Conservation (phyloP, 164 flowering plant species). For the Umbilicus rupestris region DNA sequence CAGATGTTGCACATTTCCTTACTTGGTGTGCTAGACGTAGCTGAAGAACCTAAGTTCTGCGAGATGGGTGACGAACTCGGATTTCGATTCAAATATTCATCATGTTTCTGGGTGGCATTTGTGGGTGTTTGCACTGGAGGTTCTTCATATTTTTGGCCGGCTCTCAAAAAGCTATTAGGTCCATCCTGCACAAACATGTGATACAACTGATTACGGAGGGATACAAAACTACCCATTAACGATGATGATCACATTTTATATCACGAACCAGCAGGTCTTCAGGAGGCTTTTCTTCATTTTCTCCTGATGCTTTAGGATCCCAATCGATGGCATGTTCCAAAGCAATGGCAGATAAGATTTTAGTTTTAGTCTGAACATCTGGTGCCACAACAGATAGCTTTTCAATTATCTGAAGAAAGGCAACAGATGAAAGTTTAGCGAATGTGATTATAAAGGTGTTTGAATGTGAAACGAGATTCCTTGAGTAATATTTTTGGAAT, state of each 20-base stretch:
- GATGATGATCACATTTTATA: background rate
- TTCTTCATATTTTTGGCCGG: constrained; percentile 25
- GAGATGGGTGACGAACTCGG: constrained; percentile 24
- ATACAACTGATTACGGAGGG: background rate
- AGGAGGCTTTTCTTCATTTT: constrained; percentile 30
- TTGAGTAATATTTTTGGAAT: background rate
- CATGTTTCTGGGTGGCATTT: constrained; percentile 18
- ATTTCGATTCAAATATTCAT: constrained; percentile 17
- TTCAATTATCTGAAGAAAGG: constrained; percentile 59
- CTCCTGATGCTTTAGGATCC: constrained; percentile 54
- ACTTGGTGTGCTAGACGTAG: constrained; percentile 34
- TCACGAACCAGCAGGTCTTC: constrained; percentile 52
- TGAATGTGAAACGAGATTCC: background rate
- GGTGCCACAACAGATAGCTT: constrained; percentile 80
- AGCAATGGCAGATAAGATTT: constrained; percentile 63
- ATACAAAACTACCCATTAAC: constrained; percentile 5
- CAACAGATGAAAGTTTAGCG: background rate
- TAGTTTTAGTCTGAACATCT: constrained; percentile 69
- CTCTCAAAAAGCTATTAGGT: constrained; percentile 32
- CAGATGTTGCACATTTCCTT: background rate
- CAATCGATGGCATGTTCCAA: constrained; percentile 73
- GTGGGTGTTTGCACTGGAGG: constrained; percentile 26
- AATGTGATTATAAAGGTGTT: background rate
- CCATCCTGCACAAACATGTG: constrained; percentile 42
- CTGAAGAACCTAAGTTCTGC: constrained; percentile 18